Evolutionary conservation across 768 basidiomycete genomes (phyloP).

Genomic region (Pisolithus microcarpus): DNA sequence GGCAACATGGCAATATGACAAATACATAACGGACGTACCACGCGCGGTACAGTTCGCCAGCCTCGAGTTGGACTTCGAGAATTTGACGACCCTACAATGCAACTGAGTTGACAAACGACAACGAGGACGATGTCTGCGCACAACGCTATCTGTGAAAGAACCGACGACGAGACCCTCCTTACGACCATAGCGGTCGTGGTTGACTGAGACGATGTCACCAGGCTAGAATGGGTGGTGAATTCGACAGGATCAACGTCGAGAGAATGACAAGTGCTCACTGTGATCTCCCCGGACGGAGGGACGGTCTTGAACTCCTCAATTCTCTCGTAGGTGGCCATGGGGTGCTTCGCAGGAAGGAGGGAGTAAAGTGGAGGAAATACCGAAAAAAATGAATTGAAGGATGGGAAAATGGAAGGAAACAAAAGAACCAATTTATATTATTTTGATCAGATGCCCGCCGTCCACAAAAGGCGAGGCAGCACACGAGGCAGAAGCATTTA

Average conservation of each 20-base stretch:
- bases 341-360: conserved; percentile 14
- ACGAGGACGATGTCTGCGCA: conserved; percentile 30
- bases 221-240: conserved; percentile 35
- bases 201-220: conserved; percentile 76
- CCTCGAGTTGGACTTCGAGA: conserved; percentile 74
- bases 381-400: neutral
- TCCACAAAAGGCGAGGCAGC: conserved; percentile 38
- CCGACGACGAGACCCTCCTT: conserved; percentile 79
- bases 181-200: conserved; percentile 53
- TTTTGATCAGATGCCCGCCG: conserved; percentile 42
- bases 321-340: conserved; percentile 35
- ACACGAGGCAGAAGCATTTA: conserved; percentile 40
- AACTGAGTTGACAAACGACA: neutral
- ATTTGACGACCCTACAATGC: conserved; percentile 65
- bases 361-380: conserved; percentile 20
- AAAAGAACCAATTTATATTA: conserved; percentile 40
- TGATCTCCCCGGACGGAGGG: conserved; percentile 29
- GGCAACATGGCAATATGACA: conserved; percentile 1
- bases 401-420: conserved; percentile 16
- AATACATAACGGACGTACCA: conserved; percentile 35
- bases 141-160: conserved; percentile 61
- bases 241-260: conserved; percentile 1
- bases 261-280: conserved; percentile 15
- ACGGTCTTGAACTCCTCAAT: conserved; percentile 22
- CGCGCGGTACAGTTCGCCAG: conserved; percentile 58